A percentile compares a stretch with the other conserved stretches of the same genome.
phyloP scores from a whole-genome alignment of 169 alveolate species.

The Cryptosporidium meleagridis region DNA sequence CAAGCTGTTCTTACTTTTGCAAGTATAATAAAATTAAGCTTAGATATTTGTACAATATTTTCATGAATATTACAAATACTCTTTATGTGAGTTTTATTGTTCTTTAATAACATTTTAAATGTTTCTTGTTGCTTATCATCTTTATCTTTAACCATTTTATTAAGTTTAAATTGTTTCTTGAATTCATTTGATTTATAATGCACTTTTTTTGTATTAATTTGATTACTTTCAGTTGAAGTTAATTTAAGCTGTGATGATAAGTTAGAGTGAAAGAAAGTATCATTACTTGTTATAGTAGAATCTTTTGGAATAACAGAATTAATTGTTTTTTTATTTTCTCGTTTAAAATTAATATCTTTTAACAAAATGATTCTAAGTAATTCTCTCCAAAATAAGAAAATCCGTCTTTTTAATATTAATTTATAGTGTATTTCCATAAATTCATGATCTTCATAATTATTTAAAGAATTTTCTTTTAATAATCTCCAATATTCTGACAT shows the following conservation, averaged over 20 bases:
- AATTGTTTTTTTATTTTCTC: not conserved
- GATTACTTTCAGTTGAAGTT: not conserved
- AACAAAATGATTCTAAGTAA: not conserved
- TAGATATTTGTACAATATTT: not conserved
- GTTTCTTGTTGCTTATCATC: not conserved
- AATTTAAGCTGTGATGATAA: not conserved
- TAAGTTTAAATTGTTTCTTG: not conserved
- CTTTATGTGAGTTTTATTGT: too few relatives aligned
- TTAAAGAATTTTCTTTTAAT: not conserved
- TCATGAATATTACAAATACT: not conserved
- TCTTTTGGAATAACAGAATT: conserved; percentile 4
- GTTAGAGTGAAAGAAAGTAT: not conserved
- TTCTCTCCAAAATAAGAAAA: conserved; percentile 16
- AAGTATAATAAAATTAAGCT: not conserved
- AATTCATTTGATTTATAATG: not conserved
- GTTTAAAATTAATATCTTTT: not conserved
- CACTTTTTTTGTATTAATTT: not conserved
- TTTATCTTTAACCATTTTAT: too few relatives aligned
- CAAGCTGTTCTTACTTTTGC: conserved; percentile 3
- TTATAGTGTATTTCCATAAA: conserved; percentile 24
- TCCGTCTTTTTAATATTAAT: conserved; percentile 3
- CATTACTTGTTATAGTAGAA: not conserved
- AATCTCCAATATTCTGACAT: conserved; percentile 21
- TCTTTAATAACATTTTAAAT: too few relatives aligned
- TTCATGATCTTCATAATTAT: not conserved